Conservation (phyloP, 208 protist genomes). For the Leishmania turanica region DNA sequence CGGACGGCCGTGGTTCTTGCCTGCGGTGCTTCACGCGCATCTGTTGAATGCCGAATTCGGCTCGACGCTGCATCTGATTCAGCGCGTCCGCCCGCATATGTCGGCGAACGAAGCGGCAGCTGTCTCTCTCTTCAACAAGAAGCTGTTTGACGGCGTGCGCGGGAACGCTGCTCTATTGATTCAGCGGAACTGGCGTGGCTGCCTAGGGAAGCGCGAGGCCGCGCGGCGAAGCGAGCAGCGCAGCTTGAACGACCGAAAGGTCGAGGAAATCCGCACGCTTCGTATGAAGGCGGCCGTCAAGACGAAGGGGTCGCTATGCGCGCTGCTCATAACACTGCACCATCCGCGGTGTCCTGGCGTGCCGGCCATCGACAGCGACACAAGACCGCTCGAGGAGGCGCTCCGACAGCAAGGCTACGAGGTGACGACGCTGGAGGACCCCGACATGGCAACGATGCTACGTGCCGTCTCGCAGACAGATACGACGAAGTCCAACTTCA, state of each 20-base stretch:
- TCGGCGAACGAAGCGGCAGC: conserved; percentile 75
- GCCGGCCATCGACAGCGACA: conserved; percentile 45
- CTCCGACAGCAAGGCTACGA: conserved; percentile 79
- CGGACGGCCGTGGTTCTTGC: conserved; percentile 77
- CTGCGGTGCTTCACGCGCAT: conserved; percentile 70
- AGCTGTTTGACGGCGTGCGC: conserved; percentile 57
- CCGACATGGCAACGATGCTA: conserved; percentile 47
- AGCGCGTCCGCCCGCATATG: conserved; percentile 61
- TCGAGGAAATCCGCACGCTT: conserved; percentile 78
- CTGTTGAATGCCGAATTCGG: conserved; percentile 84
- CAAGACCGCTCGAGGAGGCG: conserved; percentile 44
- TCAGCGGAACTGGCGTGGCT: conserved; percentile 79
- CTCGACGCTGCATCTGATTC: conserved; percentile 75
- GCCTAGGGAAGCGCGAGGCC: conserved; percentile 49
- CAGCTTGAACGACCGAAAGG: conserved; percentile 59
- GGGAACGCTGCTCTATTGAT: conserved; percentile 76
- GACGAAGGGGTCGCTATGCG: conserved; percentile 61
- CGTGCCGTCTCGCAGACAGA: conserved; percentile 63
- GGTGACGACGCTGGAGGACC: conserved; percentile 63
- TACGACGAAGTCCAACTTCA: conserved; percentile 65
- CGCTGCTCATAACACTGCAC: conserved; percentile 79
- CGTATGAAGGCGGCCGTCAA: conserved; percentile 71
- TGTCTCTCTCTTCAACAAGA: conserved; percentile 68
- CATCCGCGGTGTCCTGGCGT: conserved; percentile 46
- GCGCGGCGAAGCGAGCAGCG: conserved; percentile 36